Base-by-base conservation (phyloP, 139 green algal species). In the Chlamydomonas asymmetrica region DNA sequence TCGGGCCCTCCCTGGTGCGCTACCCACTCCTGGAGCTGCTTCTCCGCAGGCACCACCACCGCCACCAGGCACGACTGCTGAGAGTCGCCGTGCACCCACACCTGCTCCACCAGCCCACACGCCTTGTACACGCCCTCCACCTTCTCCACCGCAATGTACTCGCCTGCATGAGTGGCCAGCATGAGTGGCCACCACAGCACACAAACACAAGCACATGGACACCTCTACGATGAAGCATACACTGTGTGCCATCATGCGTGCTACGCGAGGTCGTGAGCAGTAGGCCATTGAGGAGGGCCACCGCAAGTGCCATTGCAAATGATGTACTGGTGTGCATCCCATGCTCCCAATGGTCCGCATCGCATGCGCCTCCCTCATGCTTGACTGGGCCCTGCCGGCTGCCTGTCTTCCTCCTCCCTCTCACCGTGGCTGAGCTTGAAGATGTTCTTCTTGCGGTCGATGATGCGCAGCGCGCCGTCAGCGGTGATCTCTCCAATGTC, bases 371-470 rank as follows among this genome's bases (percentile, higher is more conserved):
- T 52, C 45, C 13, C 45, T 52, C 13, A 25, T 10, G 18, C 45
- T 16, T 16, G 45, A 52, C 13, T 16, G 18, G 45, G 45, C 13
- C 45, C 13, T 52, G 13, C 18, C 13, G 45, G 18, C 45, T 10
- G 45, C 13, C 45, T 25, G 50, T 29, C 5, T 67, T 4, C 6
- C 34, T 20, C 25, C 18, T 29, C 25, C 25, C 22, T 18, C 76
- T 56, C 72, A 91, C 92, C 93, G 73, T 97, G 91, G 22, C 84
- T 79, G 34, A 98, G 88, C 87, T 98, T 98, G 92, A 98, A 98
- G 76, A 98, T 94, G 87, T 97, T 97, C 85, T 98, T 98, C 83
- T 95, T 96, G 74, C 95, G 83, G 85, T 98, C 95, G n/a, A 99
- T 90, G 71, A 98, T 92, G 57, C 90, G 91, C 32, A 97, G 78